Evolutionary conservation across 495 filamentous ascomycete species (phyloP), one percentile per base, ranked within the genome.

Genomic region (Tuber microsphaerosporum): DNA sequence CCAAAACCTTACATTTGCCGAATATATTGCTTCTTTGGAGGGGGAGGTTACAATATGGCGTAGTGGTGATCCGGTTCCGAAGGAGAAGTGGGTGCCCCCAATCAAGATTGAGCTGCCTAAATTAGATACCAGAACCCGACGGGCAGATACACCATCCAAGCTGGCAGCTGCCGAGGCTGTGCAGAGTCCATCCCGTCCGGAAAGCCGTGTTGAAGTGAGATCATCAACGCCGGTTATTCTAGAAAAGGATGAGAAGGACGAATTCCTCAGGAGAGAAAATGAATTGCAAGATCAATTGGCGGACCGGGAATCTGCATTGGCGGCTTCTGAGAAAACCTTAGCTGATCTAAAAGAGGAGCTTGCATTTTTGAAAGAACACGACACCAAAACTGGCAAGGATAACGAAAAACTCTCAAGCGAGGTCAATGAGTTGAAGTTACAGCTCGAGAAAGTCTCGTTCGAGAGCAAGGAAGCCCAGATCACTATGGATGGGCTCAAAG

Each of bases 401-500:
- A 97, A 97, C 77, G 95, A 99, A 82, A 90, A 89, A 72, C 84
- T 98, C 72, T 90, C 88, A 34, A 88, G 88, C 77, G 94, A 98
- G 81, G 88, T 94, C 72, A 97, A 97, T 79, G 93, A 96, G 78
- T 87, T 96, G 74, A 92, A 91, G 82, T 97, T 99, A 94, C 93
- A 97, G 75, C 88, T 98, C 16, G 94, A 99, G 86, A 92, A 94
- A 81, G 87, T 99, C 43, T 90, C 92, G 1, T 99, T 97, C 80
- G 95, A 99, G 86, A 91, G 92, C 86, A 97, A 97, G 84, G 95
- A 99, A 84, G 93, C 93, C 8, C 89, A 91, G 75, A 99, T 99
- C 81, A 98, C 95, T 20, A 97, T 99, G 92, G 95, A 99, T 83
- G 91, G 93, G 31, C 86, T 99, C 26, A 97, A 97, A 82, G 95